These are phyloP conservation scores for Aspergillus saccharolyticus DNA, from an alignment of 495 filamentous ascomycete genomes.

Conservation along the genomic window DNA sequence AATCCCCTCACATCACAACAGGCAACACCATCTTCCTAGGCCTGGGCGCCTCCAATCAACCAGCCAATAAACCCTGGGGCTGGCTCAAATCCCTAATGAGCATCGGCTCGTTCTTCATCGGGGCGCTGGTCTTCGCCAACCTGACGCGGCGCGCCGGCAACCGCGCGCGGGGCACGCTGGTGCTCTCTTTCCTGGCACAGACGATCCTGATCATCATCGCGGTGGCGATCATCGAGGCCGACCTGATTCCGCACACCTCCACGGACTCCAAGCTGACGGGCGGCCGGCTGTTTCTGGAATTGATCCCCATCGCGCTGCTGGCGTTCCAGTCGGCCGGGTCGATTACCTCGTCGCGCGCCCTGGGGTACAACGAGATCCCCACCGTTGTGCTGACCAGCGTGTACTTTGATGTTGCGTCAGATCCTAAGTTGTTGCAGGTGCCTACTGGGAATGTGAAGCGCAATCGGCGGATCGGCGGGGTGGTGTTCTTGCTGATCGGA, in stretches of 20 bases:
- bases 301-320: constrained; percentile 54
- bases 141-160: constrained; percentile 27
- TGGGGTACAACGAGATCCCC: constrained; percentile 65
- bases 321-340: constrained; percentile 66
- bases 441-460: constrained; percentile 53
- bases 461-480: constrained; percentile 52
- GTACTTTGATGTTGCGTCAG: constrained; percentile 58
- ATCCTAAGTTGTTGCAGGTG: constrained; percentile 48
- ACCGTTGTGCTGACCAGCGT: constrained; percentile 67
- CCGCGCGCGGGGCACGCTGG: constrained; percentile 42
- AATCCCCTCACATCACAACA: constrained; percentile 29
- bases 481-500: constrained; percentile 52
- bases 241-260: constrained; percentile 34
- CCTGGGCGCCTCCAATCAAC: constrained; percentile 51
- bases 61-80: constrained; percentile 42
- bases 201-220: constrained; percentile 48
- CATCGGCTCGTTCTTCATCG: constrained; percentile 48
- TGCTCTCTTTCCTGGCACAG: constrained; percentile 52
- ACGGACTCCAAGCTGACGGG: neutral
- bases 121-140: constrained; percentile 42
- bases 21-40: constrained; percentile 62
- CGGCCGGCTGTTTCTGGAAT: constrained; percentile 14
- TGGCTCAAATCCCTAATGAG: constrained; percentile 56
- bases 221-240: constrained; percentile 45
- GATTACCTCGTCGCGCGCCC: constrained; percentile 55